These are phyloP conservation scores for Suhomyces choctaworum DNA, from an alignment of 1,139 yeast genomes.

Conservation along the genomic window DNA sequence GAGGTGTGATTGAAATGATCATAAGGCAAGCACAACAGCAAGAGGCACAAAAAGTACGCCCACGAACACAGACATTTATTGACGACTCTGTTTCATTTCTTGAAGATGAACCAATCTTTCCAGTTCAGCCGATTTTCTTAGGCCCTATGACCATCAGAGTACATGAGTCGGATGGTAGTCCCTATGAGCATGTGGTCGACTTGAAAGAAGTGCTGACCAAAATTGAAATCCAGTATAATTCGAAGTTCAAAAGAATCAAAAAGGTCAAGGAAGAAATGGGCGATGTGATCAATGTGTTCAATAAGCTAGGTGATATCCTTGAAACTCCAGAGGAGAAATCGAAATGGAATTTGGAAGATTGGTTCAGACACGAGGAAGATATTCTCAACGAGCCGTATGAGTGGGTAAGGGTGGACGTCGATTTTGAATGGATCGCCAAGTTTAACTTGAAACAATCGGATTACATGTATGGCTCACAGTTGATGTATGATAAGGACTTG, in stretches of 20 bases:
- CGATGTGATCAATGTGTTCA: slow-evolving; percentile 46
- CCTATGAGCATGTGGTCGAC: slow-evolving; percentile 95
- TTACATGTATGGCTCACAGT: slow-evolving; percentile 90
- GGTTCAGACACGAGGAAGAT: slow-evolving; percentile 73
- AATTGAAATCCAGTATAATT: slow-evolving; percentile 90
- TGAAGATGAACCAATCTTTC: slow-evolving; percentile 40
- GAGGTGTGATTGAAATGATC: slow-evolving; percentile 93
- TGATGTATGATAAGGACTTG: slow-evolving; percentile 93
- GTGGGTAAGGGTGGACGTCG: slow-evolving; percentile 96
- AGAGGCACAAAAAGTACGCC: slow-evolving; percentile 43
- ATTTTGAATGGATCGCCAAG: slow-evolving; percentile 93
- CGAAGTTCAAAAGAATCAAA: slow-evolving; percentile 78
- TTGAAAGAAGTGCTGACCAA: slow-evolving; percentile 82
- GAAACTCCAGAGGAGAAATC: slow-evolving; percentile 57
- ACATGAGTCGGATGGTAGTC: slow-evolving; percentile 99
- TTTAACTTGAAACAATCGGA: slow-evolving; percentile 86
- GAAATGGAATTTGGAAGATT: slow-evolving; percentile 76
- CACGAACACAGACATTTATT: slow-evolving; percentile 43
- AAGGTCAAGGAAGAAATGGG: slow-evolving; percentile 44
- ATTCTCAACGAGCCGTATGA: slow-evolving; percentile 85
- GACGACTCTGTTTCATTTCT: slow-evolving; percentile 46
- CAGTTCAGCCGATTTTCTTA: slow-evolving; percentile 56
- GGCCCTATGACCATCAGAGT: slow-evolving; percentile 98
- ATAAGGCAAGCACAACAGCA: slow-evolving; percentile 84
- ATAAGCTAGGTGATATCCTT: slow-evolving; percentile 79